Conservation (phyloP, 805 yeast genomes). For the Candida xiaguanensis region DNA sequence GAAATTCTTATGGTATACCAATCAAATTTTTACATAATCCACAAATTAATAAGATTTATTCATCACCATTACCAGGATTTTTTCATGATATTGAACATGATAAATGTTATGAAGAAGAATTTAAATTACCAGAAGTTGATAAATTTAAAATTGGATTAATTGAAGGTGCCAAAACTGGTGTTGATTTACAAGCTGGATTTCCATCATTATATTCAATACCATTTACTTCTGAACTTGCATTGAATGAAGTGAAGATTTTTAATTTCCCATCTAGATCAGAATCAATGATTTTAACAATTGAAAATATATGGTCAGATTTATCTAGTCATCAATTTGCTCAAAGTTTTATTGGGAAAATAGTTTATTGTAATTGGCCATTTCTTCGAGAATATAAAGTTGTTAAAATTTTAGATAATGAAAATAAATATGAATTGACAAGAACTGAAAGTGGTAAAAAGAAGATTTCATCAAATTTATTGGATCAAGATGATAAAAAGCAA, state of each 20-base stretch:
- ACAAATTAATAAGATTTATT: conserved; percentile 61
- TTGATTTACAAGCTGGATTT: conserved; percentile 80
- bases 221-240: conserved; percentile 48
- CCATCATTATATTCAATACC: conserved; percentile 77
- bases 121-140: conserved; percentile 47
- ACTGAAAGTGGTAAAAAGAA: conserved; percentile 17
- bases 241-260: conserved; percentile 71
- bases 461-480: conserved; percentile 33
- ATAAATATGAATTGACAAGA: conserved; percentile 43
- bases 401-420: conserved; percentile 53
- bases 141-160: conserved; percentile 53
- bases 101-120: conserved; percentile 66
- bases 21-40: conserved; percentile 71
- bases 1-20: conserved; percentile 76
- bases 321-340: conserved; percentile 63
- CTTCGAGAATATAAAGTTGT: conserved; percentile 74
- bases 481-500: conserved; percentile 42
- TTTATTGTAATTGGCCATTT: conserved; percentile 88
- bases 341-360: conserved; percentile 55
- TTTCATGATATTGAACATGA: conserved; percentile 78
- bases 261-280: conserved; percentile 82
- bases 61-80: conserved; percentile 72
- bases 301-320: conserved; percentile 51
- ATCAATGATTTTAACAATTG: conserved; percentile 67
- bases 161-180: conserved; percentile 66